Conservation (phyloP, 2,329 filamentous ascomycete species). For the Tolypocladium ovalisporum region DNA sequence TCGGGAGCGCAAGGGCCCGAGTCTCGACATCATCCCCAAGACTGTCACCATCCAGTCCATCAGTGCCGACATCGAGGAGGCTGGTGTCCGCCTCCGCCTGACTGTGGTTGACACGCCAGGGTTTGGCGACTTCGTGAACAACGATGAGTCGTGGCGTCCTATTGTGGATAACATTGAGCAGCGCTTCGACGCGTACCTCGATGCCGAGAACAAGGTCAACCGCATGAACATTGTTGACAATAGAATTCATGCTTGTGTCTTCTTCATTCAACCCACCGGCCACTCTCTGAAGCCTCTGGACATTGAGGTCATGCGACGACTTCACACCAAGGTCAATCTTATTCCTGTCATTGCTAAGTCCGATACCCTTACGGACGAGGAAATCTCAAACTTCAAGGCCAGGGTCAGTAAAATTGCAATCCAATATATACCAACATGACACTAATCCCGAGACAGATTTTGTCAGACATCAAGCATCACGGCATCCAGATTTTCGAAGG, state of each 20-base stretch:
- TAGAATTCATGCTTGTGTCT: slow-evolving; percentile 96
- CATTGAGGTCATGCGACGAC: slow-evolving; percentile 97
- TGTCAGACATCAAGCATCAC: slow-evolving; percentile 93
- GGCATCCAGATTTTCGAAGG: slow-evolving; percentile 98
- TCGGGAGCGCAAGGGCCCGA: slow-evolving; percentile 95
- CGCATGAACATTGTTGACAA: slow-evolving; percentile 99
- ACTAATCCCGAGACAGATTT: slow-evolving; percentile 51
- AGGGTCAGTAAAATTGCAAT: slow-evolving; percentile 53
- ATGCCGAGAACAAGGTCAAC: slow-evolving; percentile 99
- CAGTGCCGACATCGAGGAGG: slow-evolving; percentile 95
- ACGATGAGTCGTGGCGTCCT: slow-evolving; percentile 97
- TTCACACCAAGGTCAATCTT: slow-evolving; percentile 99
- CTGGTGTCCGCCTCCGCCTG: slow-evolving; percentile 87
- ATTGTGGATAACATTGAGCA: slow-evolving; percentile 99
- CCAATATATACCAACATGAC: not conserved
- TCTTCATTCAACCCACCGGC: slow-evolving; percentile 98
- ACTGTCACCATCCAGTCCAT: slow-evolving; percentile 91
- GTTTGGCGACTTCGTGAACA: slow-evolving; percentile 99
- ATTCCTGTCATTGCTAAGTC: slow-evolving; percentile 99
- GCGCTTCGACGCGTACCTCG: slow-evolving; percentile 94
- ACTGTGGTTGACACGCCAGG: slow-evolving; percentile 97
- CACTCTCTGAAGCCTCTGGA: slow-evolving; percentile 97
- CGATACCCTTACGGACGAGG: slow-evolving; percentile 94
- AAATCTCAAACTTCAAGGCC: slow-evolving; percentile 88
- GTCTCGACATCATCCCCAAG: slow-evolving; percentile 97